Base-by-base conservation (phyloP, 371 early-diverging fungal species). In the Lichtheimia ornata region DNA sequence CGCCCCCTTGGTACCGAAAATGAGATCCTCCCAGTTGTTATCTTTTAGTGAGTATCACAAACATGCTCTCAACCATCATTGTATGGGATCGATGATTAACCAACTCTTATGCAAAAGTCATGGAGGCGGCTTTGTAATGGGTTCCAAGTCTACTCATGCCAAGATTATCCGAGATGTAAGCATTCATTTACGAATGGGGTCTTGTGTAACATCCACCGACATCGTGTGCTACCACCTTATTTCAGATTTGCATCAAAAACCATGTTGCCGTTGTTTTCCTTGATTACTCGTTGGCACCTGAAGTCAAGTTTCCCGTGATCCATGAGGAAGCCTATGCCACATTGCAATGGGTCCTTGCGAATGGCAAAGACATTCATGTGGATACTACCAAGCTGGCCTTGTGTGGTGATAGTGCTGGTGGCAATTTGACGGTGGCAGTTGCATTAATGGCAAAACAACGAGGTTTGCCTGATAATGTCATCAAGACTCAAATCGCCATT, bases 311-410 rank as follows among this genome's bases (percentile, higher is more conserved):
- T 35, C 76, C 76, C 14, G 50, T 53, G n/a, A 66, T 65, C 3
- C 44, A 66, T 18, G 65, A 76, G 12, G 67, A 76, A 25, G 67
- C 66, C 20, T 53, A 70, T 50, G 58, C 56, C 7, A 66, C 71
- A 4, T 35, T 65, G 5, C 22, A 53, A 20, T 71, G 67, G 64
- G 51, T 64, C 15, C 20, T 54, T 42, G 61, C 51, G 11, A 59
- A 67, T 35, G 62, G 57, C 15, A 54, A 27, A 5, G 15, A 40
- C 1, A 47, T 66, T 18, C 59, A 64, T 6, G 55, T 66, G 5
- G 56, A 71, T 18, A 50, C 51, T 4, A 50, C 50, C 11, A 45
- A 55, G 5, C 18, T 71, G 15, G 67, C 53, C 5, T 35, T 71
- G 2, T 59, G 50, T 41, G 71, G 71, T 28, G 71, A 71, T 42